These are phyloP conservation scores for Sporothrix sp. DNA, from an alignment of 2,329 filamentous ascomycete genomes.

Conservation along the genomic window DNA sequence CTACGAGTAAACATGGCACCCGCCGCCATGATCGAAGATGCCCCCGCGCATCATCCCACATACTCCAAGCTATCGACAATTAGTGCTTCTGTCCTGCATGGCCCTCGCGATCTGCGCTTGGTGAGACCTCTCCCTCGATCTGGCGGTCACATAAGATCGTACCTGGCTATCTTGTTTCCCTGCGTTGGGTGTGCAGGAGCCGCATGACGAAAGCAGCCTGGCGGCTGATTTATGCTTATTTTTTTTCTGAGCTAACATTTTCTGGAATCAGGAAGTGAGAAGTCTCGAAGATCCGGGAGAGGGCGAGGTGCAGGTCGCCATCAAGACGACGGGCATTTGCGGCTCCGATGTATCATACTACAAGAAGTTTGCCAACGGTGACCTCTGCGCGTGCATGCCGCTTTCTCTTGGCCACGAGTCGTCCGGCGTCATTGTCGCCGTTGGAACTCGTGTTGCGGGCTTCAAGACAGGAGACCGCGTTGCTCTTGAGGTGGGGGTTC, in stretches of 20 bases:
- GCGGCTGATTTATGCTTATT: neutral
- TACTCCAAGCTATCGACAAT: conserved; percentile 35
- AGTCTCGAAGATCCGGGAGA: conserved; percentile 36
- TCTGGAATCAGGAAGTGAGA: conserved; percentile 36
- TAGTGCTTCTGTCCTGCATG: conserved; percentile 48
- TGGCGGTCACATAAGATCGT: conserved; percentile 25
- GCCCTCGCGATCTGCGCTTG: conserved; percentile 46
- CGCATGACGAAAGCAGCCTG: too few species aligned
- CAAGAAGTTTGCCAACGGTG: conserved; percentile 62
- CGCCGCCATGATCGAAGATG: conserved; percentile 36
- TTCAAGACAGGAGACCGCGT: conserved; percentile 48
- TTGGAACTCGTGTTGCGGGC: conserved; percentile 43
- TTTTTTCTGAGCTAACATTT: neutral
- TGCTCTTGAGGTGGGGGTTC: conserved; percentile 47
- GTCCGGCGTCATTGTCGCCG: conserved; percentile 46
- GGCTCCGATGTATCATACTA: conserved; percentile 64
- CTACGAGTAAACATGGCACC: conserved; percentile 41
- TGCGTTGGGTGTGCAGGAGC: too few species aligned
- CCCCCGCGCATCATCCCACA: conserved; percentile 35
- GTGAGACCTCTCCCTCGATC: conserved; percentile 30
- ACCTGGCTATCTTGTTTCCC: neutral
- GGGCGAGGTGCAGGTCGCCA: conserved; percentile 54
- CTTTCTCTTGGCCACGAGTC: conserved; percentile 56
- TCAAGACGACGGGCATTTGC: conserved; percentile 58
- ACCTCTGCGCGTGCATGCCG: conserved; percentile 55